Percentiles rank a stretch among this genome's conserved stretches.
phyloP scores from a whole-genome alignment of 2,329 filamentous ascomycete genomes.

The Ceratocystis colombiana region DNA sequence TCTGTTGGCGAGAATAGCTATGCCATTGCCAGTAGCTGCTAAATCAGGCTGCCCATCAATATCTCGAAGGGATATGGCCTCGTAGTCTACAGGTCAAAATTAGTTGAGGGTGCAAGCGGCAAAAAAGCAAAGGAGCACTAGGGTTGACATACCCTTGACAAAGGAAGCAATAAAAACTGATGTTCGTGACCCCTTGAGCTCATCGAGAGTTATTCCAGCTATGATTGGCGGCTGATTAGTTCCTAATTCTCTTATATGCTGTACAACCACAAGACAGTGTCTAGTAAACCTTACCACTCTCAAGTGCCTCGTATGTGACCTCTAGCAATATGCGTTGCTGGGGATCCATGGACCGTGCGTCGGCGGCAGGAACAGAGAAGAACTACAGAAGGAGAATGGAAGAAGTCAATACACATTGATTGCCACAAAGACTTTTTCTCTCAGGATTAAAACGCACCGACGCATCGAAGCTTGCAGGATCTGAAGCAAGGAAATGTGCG shows the following conservation, averaged over 20 bases:
- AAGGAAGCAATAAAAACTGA: conserved; percentile 44
- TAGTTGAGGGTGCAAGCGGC: background rate
- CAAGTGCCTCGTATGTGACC: conserved; percentile 42
- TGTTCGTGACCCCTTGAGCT: conserved; percentile 38
- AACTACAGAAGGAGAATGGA: conserved; percentile 33
- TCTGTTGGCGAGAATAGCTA: conserved; percentile 46
- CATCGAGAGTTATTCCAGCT: conserved; percentile 39
- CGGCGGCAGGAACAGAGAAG: conserved; percentile 42
- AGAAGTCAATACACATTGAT: conserved; percentile 4
- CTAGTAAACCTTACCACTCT: conserved; percentile 35
- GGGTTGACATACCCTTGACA: conserved; percentile 36
- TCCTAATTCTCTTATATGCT: background rate
- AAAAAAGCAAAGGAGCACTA: background rate
- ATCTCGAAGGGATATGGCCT: conserved; percentile 42
- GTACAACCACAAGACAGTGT: background rate
- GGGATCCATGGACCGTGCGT: conserved; percentile 45
- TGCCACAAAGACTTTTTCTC: background rate
- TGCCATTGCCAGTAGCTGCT: conserved; percentile 44
- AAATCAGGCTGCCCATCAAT: conserved; percentile 42
- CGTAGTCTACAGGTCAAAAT: conserved; percentile 36
- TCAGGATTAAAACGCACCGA: conserved; percentile 33
- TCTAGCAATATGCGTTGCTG: conserved; percentile 45
- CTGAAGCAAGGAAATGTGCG: conserved; percentile 42
- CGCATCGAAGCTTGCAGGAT: conserved; percentile 42
- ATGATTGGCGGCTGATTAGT: background rate